phyloP scores from a whole-genome alignment of 2,329 filamentous ascomycete species.

The Cladophialophora chaetospira region DNA sequence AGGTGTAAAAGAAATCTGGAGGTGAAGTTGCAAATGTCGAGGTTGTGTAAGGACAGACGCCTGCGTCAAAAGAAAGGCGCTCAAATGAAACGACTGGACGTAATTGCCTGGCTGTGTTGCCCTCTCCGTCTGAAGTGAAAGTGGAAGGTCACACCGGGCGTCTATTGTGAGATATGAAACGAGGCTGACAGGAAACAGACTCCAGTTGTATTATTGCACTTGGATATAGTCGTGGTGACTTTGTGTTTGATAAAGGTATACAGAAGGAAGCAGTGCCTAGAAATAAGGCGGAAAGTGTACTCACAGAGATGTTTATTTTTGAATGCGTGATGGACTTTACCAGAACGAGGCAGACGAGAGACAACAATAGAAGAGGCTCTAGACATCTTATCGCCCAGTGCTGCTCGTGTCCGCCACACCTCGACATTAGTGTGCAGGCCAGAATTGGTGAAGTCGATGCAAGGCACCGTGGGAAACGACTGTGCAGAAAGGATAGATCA shows the following conservation, averaged over 20 bases:
- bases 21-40: neutral
- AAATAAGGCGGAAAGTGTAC: slow-evolving; percentile 6
- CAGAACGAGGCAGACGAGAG: neutral
- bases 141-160: neutral
- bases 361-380: slow-evolving; percentile 14
- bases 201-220: neutral
- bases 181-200: neutral
- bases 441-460: neutral
- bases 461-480: neutral
- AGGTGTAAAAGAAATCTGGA: neutral
- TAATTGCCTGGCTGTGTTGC: neutral
- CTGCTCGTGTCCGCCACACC: neutral
- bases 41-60: slow-evolving; percentile 4
- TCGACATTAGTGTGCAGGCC: slow-evolving; percentile 3
- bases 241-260: neutral
- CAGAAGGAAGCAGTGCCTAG: neutral
- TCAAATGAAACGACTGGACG: slow-evolving; percentile 2
- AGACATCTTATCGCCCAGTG: slow-evolving; percentile 11
- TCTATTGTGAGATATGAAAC: slow-evolving; percentile 8
- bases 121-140: neutral
- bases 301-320: slow-evolving; percentile 13
- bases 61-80: slow-evolving; percentile 1
- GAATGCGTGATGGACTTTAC: slow-evolving; percentile 1
- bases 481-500: neutral
- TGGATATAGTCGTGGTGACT: neutral